Evolutionary conservation across 2,329 filamentous ascomycete genomes (phyloP), one percentile per base, ranked within the genome.

Genomic region (Clonostachys chloroleuca): DNA sequence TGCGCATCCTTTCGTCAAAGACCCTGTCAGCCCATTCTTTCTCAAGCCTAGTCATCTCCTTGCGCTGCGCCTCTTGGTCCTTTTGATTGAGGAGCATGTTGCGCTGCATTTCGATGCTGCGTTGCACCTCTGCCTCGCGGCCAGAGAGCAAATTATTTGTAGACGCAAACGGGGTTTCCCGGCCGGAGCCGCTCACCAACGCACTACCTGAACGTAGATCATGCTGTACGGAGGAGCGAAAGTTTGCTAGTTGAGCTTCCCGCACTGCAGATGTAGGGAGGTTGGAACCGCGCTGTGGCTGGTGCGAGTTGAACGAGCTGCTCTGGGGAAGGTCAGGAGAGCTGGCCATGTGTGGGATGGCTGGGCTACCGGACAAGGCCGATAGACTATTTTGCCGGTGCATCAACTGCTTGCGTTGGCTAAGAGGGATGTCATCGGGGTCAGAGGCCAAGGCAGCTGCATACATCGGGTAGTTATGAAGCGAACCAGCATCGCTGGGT

Each of bases 1-100:
- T 83, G 46, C 89, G 77, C 87, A 95, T 94, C 53, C 81, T 77
- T 62, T 86, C 81, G 53, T 90, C 86, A 56, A 90, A 83, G 36
- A 76, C 75, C 44, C 78, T 78, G 13, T 88, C 82, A 6, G 75
- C 72, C 46, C 78, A 72, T 52, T 81, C 75, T 53, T 77, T 78
- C 43, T 78, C 80, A 40, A 73, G 67, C 47, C 75, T 73, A 55
- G 83, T 78, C 57, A 77, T 71, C 60, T 85, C 79, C 45, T 76
- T 75, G 45, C 75, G 74, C 58, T 80, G 73, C 45, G 81, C 76
- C 58, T 82, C 81, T 33, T 81, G 80, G 53, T 84, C 80, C 53
- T 78, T 79, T 54, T 86, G 83, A 35, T 74, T 71, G 59, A 87
- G 70, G 60, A 89, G 68, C 39, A 72, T 63, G 54, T 63, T 77